Base-by-base conservation (phyloP, 495 filamentous ascomycete species). In the Amphirosellinia nigrospora region DNA sequence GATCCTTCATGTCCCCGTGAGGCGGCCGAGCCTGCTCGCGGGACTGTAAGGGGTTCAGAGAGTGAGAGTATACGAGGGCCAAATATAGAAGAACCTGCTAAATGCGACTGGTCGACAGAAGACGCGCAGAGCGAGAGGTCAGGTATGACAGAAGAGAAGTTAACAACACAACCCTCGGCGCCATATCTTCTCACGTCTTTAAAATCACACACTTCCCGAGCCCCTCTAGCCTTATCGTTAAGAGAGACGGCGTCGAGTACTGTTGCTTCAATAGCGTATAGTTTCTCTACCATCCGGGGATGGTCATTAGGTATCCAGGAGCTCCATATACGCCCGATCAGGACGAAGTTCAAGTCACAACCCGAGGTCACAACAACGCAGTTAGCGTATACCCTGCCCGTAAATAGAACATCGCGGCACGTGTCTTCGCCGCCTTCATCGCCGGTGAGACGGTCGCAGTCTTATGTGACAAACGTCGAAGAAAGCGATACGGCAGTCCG, bases 231-330 rank as follows among this genome's bases (percentile, higher is more conserved):
- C 16, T 82, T 97, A 26, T 93, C 93, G 6, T 85, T 99, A 48
- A 87, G 93, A 16, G 81, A 84, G 48, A 88, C 87, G 26, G 72
- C 86, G 0, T 79, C 82, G 6, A 85, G 86, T 16, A 88, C 94
- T 6, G 85, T 92, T 10, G 90, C 92, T 2, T 94, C 92, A 13
- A 91, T 98, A 62, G 95, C 95, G 6, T 98, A 97, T 79, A 90
- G 91, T 0, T 84, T 91, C 71, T 87, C 87, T 3, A 91, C 88
- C 48, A 79, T 85, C 13, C 83, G 84, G 60, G 94, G 94, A 21
- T 99, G 94, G 93, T 93, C 93, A 10, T 85, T 97, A 11, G 94
- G 94, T 0, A 88, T 98, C 23, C 96, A 99, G 80, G 95, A 98
- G 77, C 78, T 97, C 28, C 89, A 90, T 30, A 84, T 97, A 30